These are phyloP conservation scores for Fusarium torulosum DNA, from an alignment of 2,329 filamentous ascomycete genomes.

Conservation along the genomic window DNA sequence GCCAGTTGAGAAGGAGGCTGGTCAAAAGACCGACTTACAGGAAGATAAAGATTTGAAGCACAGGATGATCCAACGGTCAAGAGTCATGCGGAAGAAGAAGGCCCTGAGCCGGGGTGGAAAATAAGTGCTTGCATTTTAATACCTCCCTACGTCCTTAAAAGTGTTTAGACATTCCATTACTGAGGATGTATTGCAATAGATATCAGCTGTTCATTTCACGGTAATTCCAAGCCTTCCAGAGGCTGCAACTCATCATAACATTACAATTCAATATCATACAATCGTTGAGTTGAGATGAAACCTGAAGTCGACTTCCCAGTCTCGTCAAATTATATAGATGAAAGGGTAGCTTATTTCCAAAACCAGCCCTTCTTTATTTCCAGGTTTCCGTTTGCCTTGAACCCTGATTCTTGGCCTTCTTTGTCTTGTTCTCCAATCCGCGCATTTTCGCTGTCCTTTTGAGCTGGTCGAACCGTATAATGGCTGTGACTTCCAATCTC, in stretches of 20 bases:
- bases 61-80: slow-evolving; percentile 87
- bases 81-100: slow-evolving; percentile 81
- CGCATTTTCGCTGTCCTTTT: slow-evolving; percentile 33
- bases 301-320: not conserved
- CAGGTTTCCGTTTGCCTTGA: slow-evolving; percentile 31
- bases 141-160: slow-evolving; percentile 30
- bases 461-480: slow-evolving; percentile 51
- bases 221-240: not conserved
- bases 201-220: slow-evolving; percentile 7
- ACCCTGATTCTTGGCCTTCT: slow-evolving; percentile 17
- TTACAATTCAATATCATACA: slow-evolving; percentile 28
- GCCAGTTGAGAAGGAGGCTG: slow-evolving; percentile 37
- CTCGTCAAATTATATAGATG: not conserved
- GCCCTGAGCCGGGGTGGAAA: slow-evolving; percentile 54
- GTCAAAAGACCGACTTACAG: slow-evolving; percentile 54
- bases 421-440: slow-evolving; percentile 32
- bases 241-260: slow-evolving; percentile 8
- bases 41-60: slow-evolving; percentile 65
- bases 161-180: slow-evolving; percentile 24
- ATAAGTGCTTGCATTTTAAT: slow-evolving; percentile 39
- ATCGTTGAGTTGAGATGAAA: slow-evolving; percentile 30
- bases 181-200: slow-evolving; percentile 12
- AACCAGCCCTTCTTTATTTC: slow-evolving; percentile 55
- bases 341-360: slow-evolving; percentile 52
- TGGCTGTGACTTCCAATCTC: slow-evolving; percentile 56